Percentiles rank a stretch among this genome's conserved stretches.
These are phyloP conservation scores for Ganoderma sp. DNA, from an alignment of 1,284 basidiomycete species.

Conservation along the genomic window DNA sequence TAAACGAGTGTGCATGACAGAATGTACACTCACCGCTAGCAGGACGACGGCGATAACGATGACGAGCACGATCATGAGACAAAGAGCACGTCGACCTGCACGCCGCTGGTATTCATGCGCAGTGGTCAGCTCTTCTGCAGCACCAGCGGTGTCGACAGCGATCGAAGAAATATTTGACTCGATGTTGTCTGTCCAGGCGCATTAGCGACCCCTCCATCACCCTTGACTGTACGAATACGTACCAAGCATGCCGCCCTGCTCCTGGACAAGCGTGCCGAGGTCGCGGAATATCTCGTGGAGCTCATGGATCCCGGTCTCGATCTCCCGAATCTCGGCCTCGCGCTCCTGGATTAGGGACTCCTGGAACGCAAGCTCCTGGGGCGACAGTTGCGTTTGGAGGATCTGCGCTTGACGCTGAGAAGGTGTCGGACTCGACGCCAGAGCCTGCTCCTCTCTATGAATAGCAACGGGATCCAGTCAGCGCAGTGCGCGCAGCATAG, in stretches of 20 bases:
- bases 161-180: constrained; percentile 93
- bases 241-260: constrained; percentile 97
- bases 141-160: constrained; percentile 82
- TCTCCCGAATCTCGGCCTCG: constrained; percentile 94
- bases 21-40: constrained; percentile 76
- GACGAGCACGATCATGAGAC: constrained; percentile 87
- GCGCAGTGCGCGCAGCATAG: not conserved
- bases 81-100: constrained; percentile 89
- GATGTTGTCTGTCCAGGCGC: constrained; percentile 82
- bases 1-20: constrained; percentile 38
- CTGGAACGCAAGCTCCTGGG: constrained; percentile 94
- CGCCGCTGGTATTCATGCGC: constrained; percentile 96
- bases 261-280: constrained; percentile 91
- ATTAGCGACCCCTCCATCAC: not conserved
- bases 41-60: constrained; percentile 91
- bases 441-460: constrained; percentile 31
- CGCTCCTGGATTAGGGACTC: constrained; percentile 96
- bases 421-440: constrained; percentile 37
- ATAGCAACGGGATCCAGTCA: not conserved
- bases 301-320: constrained; percentile 97
- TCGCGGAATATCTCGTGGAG: constrained; percentile 97
- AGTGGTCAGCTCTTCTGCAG: constrained; percentile 86
- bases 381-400: constrained; percentile 76
- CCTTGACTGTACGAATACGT: constrained; percentile 38
- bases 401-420: constrained; percentile 73